phyloP scores from a whole-genome alignment of 1,139 yeast species.

The Zygosaccharomyces sapae region DNA sequence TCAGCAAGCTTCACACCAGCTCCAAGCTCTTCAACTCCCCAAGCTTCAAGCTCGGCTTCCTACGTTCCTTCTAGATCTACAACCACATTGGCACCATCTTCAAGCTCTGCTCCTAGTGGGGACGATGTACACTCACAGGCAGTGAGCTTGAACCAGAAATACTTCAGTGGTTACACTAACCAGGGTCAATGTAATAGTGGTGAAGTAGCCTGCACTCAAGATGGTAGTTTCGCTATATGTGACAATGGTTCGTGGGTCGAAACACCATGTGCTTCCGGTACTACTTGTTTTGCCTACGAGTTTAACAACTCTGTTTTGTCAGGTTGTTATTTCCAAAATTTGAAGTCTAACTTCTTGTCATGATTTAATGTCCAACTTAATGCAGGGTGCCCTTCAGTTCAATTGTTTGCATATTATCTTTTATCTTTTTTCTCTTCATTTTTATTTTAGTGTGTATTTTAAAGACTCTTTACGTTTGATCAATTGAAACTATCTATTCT shows the following conservation, averaged over 20 bases:
- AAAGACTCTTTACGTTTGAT: constrained; percentile 1
- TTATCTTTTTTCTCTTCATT: not conserved
- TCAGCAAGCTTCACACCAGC: too few species aligned
- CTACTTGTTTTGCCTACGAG: constrained; percentile 52
- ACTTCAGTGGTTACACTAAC: constrained; percentile 32
- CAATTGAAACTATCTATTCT: not conserved
- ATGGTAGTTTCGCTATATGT: constrained; percentile 52
- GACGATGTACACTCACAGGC: constrained; percentile 41
- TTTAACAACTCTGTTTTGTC: constrained; percentile 38
- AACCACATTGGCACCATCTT: constrained; percentile 17
- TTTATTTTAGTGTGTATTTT: constrained; percentile 1
- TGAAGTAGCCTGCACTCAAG: constrained; percentile 45
- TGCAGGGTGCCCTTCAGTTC: constrained; percentile 2
- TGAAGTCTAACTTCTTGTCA: constrained; percentile 19
- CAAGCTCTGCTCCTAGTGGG: constrained; percentile 18
- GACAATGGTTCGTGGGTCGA: constrained; percentile 52
- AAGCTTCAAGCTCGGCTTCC: constrained; percentile 1
- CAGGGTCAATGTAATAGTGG: constrained; percentile 45
- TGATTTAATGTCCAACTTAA: constrained; percentile 3
- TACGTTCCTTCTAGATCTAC: constrained; percentile 12
- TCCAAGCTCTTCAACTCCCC: too few species aligned
- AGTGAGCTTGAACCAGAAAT: constrained; percentile 39
- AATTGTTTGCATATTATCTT: not conserved
- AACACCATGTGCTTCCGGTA: constrained; percentile 53
- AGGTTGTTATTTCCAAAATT: constrained; percentile 39